Percentiles rank a stretch among this genome's conserved stretches.
Evolutionary conservation across 2,329 filamentous ascomycete genomes (phyloP).

Genomic region (Penicillium sp.): DNA sequence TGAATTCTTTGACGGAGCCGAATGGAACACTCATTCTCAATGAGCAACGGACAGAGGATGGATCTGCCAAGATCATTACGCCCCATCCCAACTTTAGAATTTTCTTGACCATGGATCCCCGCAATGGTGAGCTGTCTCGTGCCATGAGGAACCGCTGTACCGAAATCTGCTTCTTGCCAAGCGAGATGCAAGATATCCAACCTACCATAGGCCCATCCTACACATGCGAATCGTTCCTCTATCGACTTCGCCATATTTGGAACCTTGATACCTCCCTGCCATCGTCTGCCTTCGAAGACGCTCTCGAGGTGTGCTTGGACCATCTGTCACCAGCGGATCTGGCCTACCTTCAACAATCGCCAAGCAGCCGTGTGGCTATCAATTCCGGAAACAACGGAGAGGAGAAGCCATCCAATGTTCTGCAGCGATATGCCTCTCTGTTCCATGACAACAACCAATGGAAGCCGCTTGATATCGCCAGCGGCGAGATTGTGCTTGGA

Average conservation of each 20-base stretch:
- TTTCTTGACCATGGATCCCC: slow-evolving; percentile 89
- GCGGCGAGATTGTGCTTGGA: slow-evolving; percentile 24
- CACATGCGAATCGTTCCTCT: slow-evolving; percentile 39
- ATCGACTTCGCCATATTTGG: slow-evolving; percentile 40
- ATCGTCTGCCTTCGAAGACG: slow-evolving; percentile 14
- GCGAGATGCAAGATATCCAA: slow-evolving; percentile 26
- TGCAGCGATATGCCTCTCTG: slow-evolving; percentile 34
- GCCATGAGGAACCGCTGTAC: slow-evolving; percentile 95
- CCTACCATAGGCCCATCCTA: slow-evolving; percentile 32
- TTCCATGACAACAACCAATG: slow-evolving; percentile 33
- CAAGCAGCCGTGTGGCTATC: slow-evolving; percentile 22
- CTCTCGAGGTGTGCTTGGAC: slow-evolving; percentile 36
- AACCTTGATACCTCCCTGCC: slow-evolving; percentile 15
- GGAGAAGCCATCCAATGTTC: slow-evolving; percentile 16
- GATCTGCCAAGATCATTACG: slow-evolving; percentile 72
- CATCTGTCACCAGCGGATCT: slow-evolving; percentile 39
- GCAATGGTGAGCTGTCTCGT: slow-evolving; percentile 87
- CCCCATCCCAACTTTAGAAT: slow-evolving; percentile 87
- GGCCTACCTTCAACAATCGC: slow-evolving; percentile 32
- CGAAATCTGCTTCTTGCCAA: slow-evolving; percentile 72
- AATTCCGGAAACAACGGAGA: slow-evolving; percentile 6
- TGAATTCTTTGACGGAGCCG: slow-evolving; percentile 92
- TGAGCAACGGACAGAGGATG: slow-evolving; percentile 81
- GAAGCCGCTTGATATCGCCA: slow-evolving; percentile 26
- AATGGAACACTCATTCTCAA: slow-evolving; percentile 87